These are phyloP conservation scores for Porodaedalea pini DNA, from an alignment of 1,284 basidiomycete genomes.

Conservation along the genomic window DNA sequence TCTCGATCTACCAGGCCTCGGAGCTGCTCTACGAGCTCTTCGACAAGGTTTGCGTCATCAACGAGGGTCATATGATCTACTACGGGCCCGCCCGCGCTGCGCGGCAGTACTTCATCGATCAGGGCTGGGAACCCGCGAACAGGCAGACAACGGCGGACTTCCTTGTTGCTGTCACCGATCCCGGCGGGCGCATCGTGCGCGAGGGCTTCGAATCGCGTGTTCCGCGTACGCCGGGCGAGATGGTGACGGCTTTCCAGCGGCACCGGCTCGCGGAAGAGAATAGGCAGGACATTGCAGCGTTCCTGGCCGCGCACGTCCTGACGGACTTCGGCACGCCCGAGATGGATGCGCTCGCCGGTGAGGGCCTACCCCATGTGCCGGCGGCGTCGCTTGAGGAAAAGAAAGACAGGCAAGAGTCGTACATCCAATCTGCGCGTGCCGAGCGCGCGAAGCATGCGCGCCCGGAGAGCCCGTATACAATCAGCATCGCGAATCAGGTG, in stretches of 20 bases:
- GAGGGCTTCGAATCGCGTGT: slow-evolving; percentile 43
- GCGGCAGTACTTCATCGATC: slow-evolving; percentile 55
- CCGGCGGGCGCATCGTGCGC: slow-evolving; percentile 51
- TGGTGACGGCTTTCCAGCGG: slow-evolving; percentile 40
- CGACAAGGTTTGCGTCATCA: slow-evolving; percentile 62
- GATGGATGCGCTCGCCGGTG: not conserved
- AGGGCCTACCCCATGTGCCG: not conserved
- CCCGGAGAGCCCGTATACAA: slow-evolving; percentile 24
- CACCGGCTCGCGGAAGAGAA: slow-evolving; percentile 31
- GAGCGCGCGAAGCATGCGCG: slow-evolving; percentile 20
- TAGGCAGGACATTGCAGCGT: slow-evolving; percentile 35
- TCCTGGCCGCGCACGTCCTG: slow-evolving; percentile 33
- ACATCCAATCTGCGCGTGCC: slow-evolving; percentile 44
- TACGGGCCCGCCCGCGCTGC: slow-evolving; percentile 53
- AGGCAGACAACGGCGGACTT: slow-evolving; percentile 44
- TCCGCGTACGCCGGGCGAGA: slow-evolving; percentile 62
- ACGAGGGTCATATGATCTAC: slow-evolving; percentile 62
- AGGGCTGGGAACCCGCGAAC: slow-evolving; percentile 55
- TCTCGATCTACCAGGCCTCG: slow-evolving; percentile 61
- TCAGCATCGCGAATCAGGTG: slow-evolving; percentile 30
- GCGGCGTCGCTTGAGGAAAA: not conserved
- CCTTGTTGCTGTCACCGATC: slow-evolving; percentile 49
- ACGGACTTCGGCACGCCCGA: not conserved
- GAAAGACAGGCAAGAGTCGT: slow-evolving; percentile 81
- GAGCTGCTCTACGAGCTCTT: slow-evolving; percentile 48